A percentile compares a stretch with the other conserved stretches of the same genome.
Conservation (phyloP, 2,329 filamentous ascomycete genomes). For the Chrysoporthe austroafricana region DNA sequence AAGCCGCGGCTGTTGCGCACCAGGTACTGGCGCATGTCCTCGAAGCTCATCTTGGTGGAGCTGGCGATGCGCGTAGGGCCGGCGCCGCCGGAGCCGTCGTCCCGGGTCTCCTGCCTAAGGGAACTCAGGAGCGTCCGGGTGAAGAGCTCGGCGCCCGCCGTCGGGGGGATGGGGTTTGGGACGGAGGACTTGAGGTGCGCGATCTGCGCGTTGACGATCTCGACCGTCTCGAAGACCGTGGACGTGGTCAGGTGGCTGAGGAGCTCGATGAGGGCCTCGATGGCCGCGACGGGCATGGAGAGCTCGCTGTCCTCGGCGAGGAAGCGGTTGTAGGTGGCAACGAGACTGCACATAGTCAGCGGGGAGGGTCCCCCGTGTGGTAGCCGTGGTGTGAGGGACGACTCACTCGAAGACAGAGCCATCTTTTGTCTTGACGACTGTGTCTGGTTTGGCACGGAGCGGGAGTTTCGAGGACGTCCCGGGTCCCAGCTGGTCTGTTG, state of each 20-base stretch:
- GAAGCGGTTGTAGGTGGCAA: constrained; percentile 57
- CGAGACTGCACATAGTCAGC: constrained; percentile 48
- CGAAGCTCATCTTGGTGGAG: constrained; percentile 65
- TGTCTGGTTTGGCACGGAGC: constrained; percentile 19
- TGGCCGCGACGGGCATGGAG: constrained; percentile 85
- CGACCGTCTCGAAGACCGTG: constrained; percentile 92
- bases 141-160: constrained; percentile 93
- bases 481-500: constrained; percentile 20
- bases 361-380: not conserved
- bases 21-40: constrained; percentile 80
- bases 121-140: constrained; percentile 87
- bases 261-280: constrained; percentile 72
- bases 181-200: constrained; percentile 76
- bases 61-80: constrained; percentile 35
- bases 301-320: constrained; percentile 74
- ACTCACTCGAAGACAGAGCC: constrained; percentile 41
- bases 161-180: constrained; percentile 87
- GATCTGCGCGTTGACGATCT: constrained; percentile 74
- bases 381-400: not conserved
- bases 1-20: constrained; percentile 86
- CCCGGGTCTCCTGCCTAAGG: constrained; percentile 56
- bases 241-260: constrained; percentile 78
- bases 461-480: constrained; percentile 22
- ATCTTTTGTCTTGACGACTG: constrained; percentile 25
- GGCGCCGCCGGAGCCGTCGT: constrained; percentile 31